Evolutionary conservation across 1,284 basidiomycete genomes (phyloP), one percentile per base, ranked within the genome.

Genomic region (Butyriboletus appendiculatus): DNA sequence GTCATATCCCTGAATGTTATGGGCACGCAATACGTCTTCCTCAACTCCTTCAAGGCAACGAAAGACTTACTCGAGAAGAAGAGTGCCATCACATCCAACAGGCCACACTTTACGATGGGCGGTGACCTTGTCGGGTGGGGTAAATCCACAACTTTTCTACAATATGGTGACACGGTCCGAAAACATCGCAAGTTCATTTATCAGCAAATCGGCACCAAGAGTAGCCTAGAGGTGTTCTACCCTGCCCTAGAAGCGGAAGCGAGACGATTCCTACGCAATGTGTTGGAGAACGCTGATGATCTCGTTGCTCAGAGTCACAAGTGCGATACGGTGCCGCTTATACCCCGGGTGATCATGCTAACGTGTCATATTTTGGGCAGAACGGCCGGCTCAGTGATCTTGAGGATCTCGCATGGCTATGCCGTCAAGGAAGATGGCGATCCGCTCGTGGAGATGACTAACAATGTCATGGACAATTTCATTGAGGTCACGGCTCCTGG

Each of bases 91-190:
- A 61, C 58, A 15, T 61, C 64, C 0, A 56, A 66, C 39, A 53
- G 61, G 26, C 62, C 61, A 6, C 41, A 50, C 18, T 26, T 62
- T 0, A 50, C 59, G 6, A 58, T 71, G 59, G 62, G 41, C 15
- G 26, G 50, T 5, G 59, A 60, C 18, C 59, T 70, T 53, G 47
- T 62, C 4, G 71, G 70, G 4, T 70, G 64, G 68, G 51, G 52
- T 16, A n/a, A 61, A 11, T 24, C 41, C 0, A 58, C 59, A 18
- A 39, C 39, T n/a, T 60, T 73, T 22, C 44, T 54, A 14, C 61
- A 57, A 10, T 64, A 67, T n/a, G 58, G 61, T 3, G 61, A 65
- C 6, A 58, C 55, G 3, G 55, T 60, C 42, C 48, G 58, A 10
- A 52, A 59, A 22, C 18, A 32, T 32, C 30, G 30, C 30, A 61